Percentiles rank a stretch among this genome's conserved stretches.
phyloP scores from a whole-genome alignment of 2,329 filamentous ascomycete genomes.

The Colletotrichum sp. region DNA sequence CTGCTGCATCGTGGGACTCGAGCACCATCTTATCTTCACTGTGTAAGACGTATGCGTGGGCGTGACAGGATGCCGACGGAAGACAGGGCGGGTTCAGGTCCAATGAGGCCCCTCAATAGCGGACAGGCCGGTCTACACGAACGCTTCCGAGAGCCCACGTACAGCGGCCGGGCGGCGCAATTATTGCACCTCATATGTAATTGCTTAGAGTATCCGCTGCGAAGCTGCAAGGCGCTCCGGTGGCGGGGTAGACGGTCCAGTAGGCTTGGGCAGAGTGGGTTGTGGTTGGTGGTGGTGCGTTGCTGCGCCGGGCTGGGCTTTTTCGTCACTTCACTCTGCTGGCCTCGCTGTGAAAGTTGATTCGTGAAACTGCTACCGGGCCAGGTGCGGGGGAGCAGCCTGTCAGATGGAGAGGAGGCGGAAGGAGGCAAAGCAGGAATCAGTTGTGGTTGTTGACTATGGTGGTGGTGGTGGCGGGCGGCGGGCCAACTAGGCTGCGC shows the following conservation, averaged over 20 bases:
- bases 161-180: background rate
- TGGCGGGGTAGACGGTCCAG: constrained; percentile 11
- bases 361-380: constrained; percentile 3
- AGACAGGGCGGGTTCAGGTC: background rate
- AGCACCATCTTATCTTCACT: background rate
- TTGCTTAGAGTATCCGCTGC: background rate
- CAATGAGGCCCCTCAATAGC: background rate
- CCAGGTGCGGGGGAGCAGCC: constrained; percentile 13
- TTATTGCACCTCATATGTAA: background rate
- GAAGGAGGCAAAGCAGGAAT: constrained; percentile 5
- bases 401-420: background rate
- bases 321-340: background rate
- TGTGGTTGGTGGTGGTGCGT: constrained; percentile 4
- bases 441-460: background rate
- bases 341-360: background rate
- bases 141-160: background rate
- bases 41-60: background rate
- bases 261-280: background rate
- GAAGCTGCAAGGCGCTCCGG: constrained; percentile 7
- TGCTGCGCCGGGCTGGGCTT: constrained; percentile 11
- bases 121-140: background rate
- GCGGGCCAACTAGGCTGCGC: background rate
- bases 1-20: background rate
- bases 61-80: background rate
- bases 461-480: background rate